Evolutionary conservation across 805 yeast species (phyloP).

Genomic region (Yarrowia sp.): DNA sequence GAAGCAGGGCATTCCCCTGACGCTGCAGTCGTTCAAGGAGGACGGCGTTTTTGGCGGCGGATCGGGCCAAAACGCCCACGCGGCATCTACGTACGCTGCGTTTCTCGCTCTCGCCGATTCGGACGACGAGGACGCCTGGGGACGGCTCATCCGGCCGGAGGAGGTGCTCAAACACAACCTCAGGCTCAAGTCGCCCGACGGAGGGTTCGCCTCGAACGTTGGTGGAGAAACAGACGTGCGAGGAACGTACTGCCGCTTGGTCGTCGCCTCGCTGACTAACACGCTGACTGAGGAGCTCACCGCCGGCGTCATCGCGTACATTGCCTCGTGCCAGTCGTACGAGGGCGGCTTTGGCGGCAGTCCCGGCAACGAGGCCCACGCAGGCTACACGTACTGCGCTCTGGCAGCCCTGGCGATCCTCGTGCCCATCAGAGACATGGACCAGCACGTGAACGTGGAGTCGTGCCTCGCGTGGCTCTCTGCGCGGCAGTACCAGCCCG

Average conservation of each 20-base stretch:
- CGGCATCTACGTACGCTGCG: conserved; percentile 82
- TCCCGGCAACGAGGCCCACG: conserved; percentile 89
- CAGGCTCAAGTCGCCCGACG: conserved; percentile 60
- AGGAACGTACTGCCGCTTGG: conserved; percentile 83
- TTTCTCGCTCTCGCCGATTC: conserved; percentile 58
- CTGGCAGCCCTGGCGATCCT: conserved; percentile 58
- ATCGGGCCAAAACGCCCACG: conserved; percentile 72
- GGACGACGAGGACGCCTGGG: conserved; percentile 45
- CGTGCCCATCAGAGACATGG: conserved; percentile 41
- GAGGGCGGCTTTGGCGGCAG: conserved; percentile 95
- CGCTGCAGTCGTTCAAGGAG: conserved; percentile 38
- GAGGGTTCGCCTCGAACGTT: conserved; percentile 71
- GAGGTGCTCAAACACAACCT: conserved; percentile 63
- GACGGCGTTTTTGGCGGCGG: conserved; percentile 88
- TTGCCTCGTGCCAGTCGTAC: conserved; percentile 72
- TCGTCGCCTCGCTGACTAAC: conserved; percentile 62
- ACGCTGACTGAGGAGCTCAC: conserved; percentile 60
- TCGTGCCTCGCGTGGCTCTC: conserved; percentile 62
- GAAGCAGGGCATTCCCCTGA: conserved; percentile 32
- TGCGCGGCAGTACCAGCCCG: conserved; percentile 65
- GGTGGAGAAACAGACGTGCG: conserved; percentile 82
- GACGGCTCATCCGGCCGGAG: conserved; percentile 44
- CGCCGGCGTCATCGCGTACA: conserved; percentile 56
- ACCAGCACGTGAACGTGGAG: conserved; percentile 46
- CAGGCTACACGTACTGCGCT: conserved; percentile 94